Evolutionary conservation across 768 basidiomycete species (phyloP), one percentile per base, ranked within the genome.

Genomic region (Russula abietina): DNA sequence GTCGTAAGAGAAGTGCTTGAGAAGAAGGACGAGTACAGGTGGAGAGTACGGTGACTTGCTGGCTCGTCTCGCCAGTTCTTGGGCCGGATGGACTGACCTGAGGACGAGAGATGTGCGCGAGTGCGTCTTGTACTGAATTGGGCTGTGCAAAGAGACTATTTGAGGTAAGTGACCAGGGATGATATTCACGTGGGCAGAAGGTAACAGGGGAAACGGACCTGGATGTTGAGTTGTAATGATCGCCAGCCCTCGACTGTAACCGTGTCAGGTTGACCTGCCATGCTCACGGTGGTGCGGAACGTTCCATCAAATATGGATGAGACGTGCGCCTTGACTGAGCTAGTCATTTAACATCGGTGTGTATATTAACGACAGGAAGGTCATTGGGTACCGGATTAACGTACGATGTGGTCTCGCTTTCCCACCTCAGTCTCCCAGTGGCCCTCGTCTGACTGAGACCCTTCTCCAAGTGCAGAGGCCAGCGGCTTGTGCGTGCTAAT

Each of bases 231-330:
- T 64, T 89, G 80, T 16, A 99, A 73, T 7, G 89, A 86, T 62
- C 93, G 83, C 87, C 94, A 98, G 55, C 94, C 93, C 73, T 98
- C 95, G 17, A 95, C 81, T 26, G 91, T 83, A 24, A 91, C 87
- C 1, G 88, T 89, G 70, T 98, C 95, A 66, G 86, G 87, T 69
- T 91, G 85, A 16, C 88, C 84, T 1, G 91, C 91, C 9, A 86
- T 87, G 39, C 83, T 82, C 2, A 98, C 77, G 1, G 91, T 87
- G 22, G 89, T 90, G 24, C 93, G 84, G 75, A 94, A 88, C 70
- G 90, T 92, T 39, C 95, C 94, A 32, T 93, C 92, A 69, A 99
- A 99, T 61, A 99, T 90, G 28, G 88, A 79, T 0, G 92, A 90
- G 56, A 99, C 89, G 0, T 93, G 88, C 2, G 91, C 90, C 67